Evolutionary conservation across 148 eudicot genomes (phyloP), one percentile per base, ranked within the genome.

Genomic region (Vaccinium vitisidaea): DNA sequence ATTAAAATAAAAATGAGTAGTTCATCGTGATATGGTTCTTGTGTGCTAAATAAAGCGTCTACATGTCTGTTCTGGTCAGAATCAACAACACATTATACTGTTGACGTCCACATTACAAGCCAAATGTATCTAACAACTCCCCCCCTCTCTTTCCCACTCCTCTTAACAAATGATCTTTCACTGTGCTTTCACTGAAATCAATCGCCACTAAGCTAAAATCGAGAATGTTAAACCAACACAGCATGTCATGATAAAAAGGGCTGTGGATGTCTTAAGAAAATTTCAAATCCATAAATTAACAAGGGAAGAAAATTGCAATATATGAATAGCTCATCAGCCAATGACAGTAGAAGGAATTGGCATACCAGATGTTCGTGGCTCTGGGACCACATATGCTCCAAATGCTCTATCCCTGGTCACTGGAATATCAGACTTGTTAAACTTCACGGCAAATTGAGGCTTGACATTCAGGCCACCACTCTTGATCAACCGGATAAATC

Each of bases 371-470:
- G 94, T 85, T 75, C 90, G 92, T 32, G 95, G 93, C 75, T 80
- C 84, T 63, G 98, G 99, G 61, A 83, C 90, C 80, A 90, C 84
- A 83, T 93, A 93, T 71, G 96, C 94, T 69, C 99, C 98, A 90
- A 85, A 94, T 81, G 97, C 97, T 90, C 98, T 88, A 83, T 91
- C 86, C 56, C 87, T 89, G 53, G 85, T 50, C 5, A 54, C 69
- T 0, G 98, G 96, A 85, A 95, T 85, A 84, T 97, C 98, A 86
- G 95, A 91, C 85, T 90, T 94, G 88, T 97, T 93, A 84, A 95
- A 86, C 88, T 94, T 97, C 50, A 95, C 92, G 16, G 95, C 90
- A 90, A 97, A 94, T 73, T 90, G 92, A 86, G 99, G 99, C 91
- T 91, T 97, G 23, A 88, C 98, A 85, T 92, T 95, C 49, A 97